Evolutionary conservation across 1,139 yeast genomes (phyloP), one percentile per base, ranked within the genome.

Genomic region (Williopsis jadinii): DNA sequence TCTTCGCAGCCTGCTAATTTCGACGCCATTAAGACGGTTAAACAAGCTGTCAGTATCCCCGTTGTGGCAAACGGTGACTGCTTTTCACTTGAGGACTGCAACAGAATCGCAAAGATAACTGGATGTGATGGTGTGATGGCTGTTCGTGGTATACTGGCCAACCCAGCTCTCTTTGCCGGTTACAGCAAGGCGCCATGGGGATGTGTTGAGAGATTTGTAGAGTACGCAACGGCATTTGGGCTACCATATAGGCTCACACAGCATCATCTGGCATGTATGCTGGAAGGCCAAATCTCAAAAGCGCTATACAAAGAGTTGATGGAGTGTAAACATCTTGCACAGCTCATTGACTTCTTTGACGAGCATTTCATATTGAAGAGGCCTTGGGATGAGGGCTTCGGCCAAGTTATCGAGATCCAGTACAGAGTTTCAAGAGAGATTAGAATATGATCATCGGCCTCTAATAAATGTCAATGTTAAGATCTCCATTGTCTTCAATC

Each of bases 61-160:
- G 90, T 94, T 0, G 82, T 92, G 11, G 97, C 98, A 2, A 94
- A 94, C 56, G 98, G 98, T 10, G 98, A 94, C 62, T 92, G 95
- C 52, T 84, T 84, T 54, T 62, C 75, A 1, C 64, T 78, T 30
- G 67, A 68, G 12, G 96, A 87, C 58, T 81, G 85, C 19, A 53
- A 67, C 30, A 59, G 61, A 19, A 88, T 90, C 29, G 77, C 77
- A 0, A 67, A 73, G 13, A 60, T 60, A 37, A 88, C 97, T 0
- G 84, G 84, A 1, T 88, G 79, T 30, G 94, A 87, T 57, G 98
- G 97, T 8, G 84, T 92, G 8, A 92, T 92, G 98, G 84, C 97
- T 1, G 98, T 87, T 1, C 68, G 98, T 49, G 98, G 98, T 0
- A 68, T 87, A 3, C 67, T 92, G 41, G 68, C 76, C 29, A 92